Base-by-base conservation (phyloP, 805 yeast genomes). In the Candida stauntonica region DNA sequence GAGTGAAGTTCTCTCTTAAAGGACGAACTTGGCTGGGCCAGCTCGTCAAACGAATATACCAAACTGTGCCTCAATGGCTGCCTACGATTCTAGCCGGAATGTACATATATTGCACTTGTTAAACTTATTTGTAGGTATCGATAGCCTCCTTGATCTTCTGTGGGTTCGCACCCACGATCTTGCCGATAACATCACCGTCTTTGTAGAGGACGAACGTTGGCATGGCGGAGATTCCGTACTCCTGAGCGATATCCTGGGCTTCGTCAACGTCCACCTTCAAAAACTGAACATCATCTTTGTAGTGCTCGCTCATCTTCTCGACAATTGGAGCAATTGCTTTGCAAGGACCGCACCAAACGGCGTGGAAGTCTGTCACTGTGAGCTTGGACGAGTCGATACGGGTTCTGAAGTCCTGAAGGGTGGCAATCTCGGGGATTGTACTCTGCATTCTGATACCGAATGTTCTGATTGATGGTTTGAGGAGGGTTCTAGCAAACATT, bases 311-410 rank as follows among this genome's bases (percentile, higher is more conserved):
- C 35, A 63, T 58, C 39, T 66, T 63, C 16, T 71, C 70, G 31
- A 79, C 57, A 16, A 74, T 57, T 13, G 87, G 87, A 3, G 81
- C 68, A 51, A 81, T 71, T n/a, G 81, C 81, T 50, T 75, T 78
- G 52, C 87, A 81, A n/a, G 87, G 87, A 7, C 81, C 86, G 60
- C 87, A 81, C 87, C 87, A 81, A 9, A 77, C 72, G 23, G 87
- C 86, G 58, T 70, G 77, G 57, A 80, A 81, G 55, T 81, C 86
- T 35, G 79, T 72, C 3, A 80, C 63, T 2, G 80, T 64, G 26
- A 75, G 57, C 40, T 72, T 67, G 26, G 64, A 58, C 11, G 56
- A 44, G 23, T 57, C 46, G 31, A 64, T 62, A 3, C 60, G 49
- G 5, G 50, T 43, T 31, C 63, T 59, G 53, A 71, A 72, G 20